Evolutionary conservation across 2,329 filamentous ascomycete genomes (phyloP).

Genomic region (Alternaria burnsii): DNA sequence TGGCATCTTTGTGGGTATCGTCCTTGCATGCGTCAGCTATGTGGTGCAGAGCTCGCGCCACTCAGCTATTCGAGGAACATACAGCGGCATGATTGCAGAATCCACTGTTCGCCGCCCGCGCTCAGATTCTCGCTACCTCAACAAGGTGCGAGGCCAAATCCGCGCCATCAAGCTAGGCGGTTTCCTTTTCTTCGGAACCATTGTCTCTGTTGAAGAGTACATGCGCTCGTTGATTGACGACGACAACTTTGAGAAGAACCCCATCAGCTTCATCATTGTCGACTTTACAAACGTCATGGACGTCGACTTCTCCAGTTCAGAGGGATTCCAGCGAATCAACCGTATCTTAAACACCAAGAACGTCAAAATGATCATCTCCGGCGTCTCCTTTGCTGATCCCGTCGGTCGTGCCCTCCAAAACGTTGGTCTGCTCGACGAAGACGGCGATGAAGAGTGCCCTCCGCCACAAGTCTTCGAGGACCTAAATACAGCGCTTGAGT

Average conservation of each 20-base stretch:
- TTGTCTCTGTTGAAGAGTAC: slow-evolving; percentile 91
- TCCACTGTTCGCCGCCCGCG: slow-evolving; percentile 93
- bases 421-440: slow-evolving; percentile 80
- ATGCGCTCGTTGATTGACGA: slow-evolving; percentile 85
- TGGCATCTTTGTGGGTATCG: slow-evolving; percentile 89
- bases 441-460: slow-evolving; percentile 66
- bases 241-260: slow-evolving; percentile 76
- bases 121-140: slow-evolving; percentile 85
- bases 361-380: slow-evolving; percentile 83
- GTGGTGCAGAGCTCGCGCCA: slow-evolving; percentile 91
- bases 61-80: slow-evolving; percentile 88
- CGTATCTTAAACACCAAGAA: slow-evolving; percentile 79
- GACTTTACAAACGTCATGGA: slow-evolving; percentile 91
- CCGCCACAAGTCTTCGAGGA: slow-evolving; percentile 77
- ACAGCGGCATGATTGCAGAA: slow-evolving; percentile 85
- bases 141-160: slow-evolving; percentile 85
- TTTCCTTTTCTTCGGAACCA: slow-evolving; percentile 98
- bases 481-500: slow-evolving; percentile 91
- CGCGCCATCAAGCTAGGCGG: slow-evolving; percentile 91
- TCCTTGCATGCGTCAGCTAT: slow-evolving; percentile 88
- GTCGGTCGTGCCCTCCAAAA: slow-evolving; percentile 82
- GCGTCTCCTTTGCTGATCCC: slow-evolving; percentile 77
- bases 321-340: slow-evolving; percentile 93
- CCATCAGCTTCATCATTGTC: slow-evolving; percentile 88
- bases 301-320: slow-evolving; percentile 93